Conservation (phyloP, 2,329 filamentous ascomycete genomes). For the Neocatenulostroma microsporum region DNA sequence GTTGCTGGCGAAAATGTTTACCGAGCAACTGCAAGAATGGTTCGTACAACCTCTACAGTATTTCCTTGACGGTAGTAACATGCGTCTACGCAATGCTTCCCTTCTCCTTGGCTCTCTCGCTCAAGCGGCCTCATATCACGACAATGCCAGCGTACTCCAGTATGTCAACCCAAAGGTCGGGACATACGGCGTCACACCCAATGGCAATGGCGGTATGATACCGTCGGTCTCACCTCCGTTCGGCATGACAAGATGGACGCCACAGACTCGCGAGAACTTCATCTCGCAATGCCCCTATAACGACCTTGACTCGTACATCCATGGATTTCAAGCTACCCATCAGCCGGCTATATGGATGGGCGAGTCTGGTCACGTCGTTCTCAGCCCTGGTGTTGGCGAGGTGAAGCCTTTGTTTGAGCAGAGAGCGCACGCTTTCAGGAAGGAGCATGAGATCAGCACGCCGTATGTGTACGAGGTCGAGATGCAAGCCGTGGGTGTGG, state of each 20-base stretch:
- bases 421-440: slow-evolving; percentile 36
- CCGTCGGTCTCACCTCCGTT: slow-evolving; percentile 34
- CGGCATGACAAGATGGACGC: slow-evolving; percentile 47
- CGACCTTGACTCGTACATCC: slow-evolving; percentile 37
- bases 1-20: no score
- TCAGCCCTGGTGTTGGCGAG: slow-evolving; percentile 34
- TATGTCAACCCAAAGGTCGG: slow-evolving; percentile 29
- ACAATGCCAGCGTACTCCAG: slow-evolving; percentile 21
- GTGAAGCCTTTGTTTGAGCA: slow-evolving; percentile 33
- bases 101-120: no score
- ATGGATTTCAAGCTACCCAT: slow-evolving; percentile 45
- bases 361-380: slow-evolving; percentile 40
- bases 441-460: slow-evolving; percentile 38
- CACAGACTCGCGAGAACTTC: slow-evolving; percentile 42
- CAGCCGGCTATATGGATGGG: slow-evolving; percentile 50
- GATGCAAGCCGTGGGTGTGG: slow-evolving; percentile 31
- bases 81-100: no score
- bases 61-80: neutral
- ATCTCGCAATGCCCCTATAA: slow-evolving; percentile 45
- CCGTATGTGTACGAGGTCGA: slow-evolving; percentile 42
- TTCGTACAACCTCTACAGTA: no score
- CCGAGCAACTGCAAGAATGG: no score
- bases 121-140: slow-evolving; percentile 18
- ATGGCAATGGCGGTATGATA: slow-evolving; percentile 30
- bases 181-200: slow-evolving; percentile 26